Conservation (phyloP, 768 basidiomycete genomes). For the Kwoniella sp. region DNA sequence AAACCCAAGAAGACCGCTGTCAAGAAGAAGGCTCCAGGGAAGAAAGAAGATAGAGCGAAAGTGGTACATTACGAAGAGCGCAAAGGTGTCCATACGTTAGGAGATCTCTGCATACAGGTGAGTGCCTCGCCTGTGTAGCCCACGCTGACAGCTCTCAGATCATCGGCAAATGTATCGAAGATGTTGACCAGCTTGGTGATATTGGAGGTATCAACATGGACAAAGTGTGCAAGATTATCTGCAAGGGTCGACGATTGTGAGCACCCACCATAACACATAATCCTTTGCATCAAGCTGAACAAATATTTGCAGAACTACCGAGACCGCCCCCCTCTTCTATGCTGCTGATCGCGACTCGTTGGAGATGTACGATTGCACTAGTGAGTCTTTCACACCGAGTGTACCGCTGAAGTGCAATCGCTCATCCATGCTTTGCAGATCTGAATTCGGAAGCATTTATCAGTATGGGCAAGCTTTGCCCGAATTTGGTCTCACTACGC, state of each 20-base stretch:
- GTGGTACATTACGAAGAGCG: constrained; percentile 66
- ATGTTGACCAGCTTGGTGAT: constrained; percentile 73
- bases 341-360: constrained; percentile 68
- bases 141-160: constrained; percentile 60
- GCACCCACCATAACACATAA: constrained; percentile 51
- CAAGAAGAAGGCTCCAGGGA: constrained; percentile 56
- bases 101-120: constrained; percentile 79
- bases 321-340: constrained; percentile 85
- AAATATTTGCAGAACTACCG: constrained; percentile 62
- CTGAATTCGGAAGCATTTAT: constrained; percentile 69
- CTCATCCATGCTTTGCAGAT: constrained; percentile 59
- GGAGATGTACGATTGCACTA: constrained; percentile 83
- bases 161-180: constrained; percentile 80
- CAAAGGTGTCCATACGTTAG: constrained; percentile 69
- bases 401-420: neutral
- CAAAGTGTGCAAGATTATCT: constrained; percentile 76
- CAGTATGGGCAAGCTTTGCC: constrained; percentile 77
- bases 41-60: constrained; percentile 67
- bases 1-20: constrained; percentile 64
- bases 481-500: constrained; percentile 73
- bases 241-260: constrained; percentile 77
- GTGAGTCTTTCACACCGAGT: constrained; percentile 60
- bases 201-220: constrained; percentile 83
- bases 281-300: constrained; percentile 14
- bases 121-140: neutral